These are phyloP conservation scores for Pulicaria dysenterica DNA, from an alignment of 129 eudicot genomes.

Conservation along the genomic window DNA sequence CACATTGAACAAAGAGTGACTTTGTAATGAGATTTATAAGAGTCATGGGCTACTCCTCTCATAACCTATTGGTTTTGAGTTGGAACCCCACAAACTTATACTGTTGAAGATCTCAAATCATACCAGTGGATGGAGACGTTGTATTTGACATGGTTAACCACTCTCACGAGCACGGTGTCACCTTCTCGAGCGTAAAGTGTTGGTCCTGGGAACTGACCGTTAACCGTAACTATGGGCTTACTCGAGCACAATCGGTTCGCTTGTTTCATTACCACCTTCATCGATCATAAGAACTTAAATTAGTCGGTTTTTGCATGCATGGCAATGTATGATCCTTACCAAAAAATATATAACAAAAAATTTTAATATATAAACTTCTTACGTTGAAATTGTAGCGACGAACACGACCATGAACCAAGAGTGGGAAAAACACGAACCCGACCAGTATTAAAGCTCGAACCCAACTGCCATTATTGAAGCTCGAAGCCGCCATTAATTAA, in stretches of 20 bases:
- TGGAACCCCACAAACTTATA: too few relatives aligned
- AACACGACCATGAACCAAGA: constrained; percentile 50
- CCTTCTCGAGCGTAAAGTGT: constrained; percentile 78
- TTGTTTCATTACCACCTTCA: constrained; percentile 64
- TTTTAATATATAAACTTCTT: constrained; percentile 30
- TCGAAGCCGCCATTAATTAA: constrained; percentile 36
- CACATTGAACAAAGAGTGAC: too few relatives aligned
- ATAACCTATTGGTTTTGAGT: too few relatives aligned
- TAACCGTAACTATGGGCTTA: constrained; percentile 70
- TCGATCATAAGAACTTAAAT: not conserved
- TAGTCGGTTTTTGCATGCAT: constrained; percentile 22
- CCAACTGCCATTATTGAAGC: constrained; percentile 35
- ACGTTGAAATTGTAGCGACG: constrained; percentile 77
- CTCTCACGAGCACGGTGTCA: constrained; percentile 64
- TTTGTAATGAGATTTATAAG: too few relatives aligned
- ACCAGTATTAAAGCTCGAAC: constrained; percentile 42
- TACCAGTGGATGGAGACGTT: constrained; percentile 83
- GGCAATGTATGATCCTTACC: constrained; percentile 3
- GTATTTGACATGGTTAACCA: constrained; percentile 70
- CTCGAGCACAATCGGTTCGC: constrained; percentile 59
- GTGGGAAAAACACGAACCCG: constrained; percentile 46
- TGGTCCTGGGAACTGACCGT: constrained; percentile 73
- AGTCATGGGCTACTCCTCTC: too few relatives aligned
- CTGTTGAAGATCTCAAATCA: not conserved
- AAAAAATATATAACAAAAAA: not conserved